phyloP scores from a whole-genome alignment of 139 green algal species.

The Yamagishiella unicocca region DNA sequence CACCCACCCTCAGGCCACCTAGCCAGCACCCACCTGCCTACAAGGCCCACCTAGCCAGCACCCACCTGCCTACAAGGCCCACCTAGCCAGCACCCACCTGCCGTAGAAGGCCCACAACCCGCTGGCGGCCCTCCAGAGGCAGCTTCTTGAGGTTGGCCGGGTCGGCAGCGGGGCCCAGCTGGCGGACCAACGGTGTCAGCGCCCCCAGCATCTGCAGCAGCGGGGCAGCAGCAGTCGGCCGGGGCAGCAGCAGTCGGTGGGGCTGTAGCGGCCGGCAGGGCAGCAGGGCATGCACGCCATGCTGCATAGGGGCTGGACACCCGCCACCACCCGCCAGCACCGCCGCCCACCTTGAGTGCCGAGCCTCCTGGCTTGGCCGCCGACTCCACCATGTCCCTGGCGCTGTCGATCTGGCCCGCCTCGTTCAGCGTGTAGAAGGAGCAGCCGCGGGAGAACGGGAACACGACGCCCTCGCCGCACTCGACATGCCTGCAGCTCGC shows the following conservation, averaged over 20 bases:
- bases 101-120: constrained; percentile 76
- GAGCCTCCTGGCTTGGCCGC: constrained; percentile 78
- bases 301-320: too few species aligned
- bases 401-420: constrained; percentile 70
- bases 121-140: constrained; percentile 59
- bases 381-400: constrained; percentile 83
- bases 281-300: too few species aligned
- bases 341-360: constrained; percentile 58
- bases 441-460: constrained; percentile 86
- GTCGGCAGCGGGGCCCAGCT: constrained; percentile 69
- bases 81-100: constrained; percentile 51
- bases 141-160: constrained; percentile 69
- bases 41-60: background rate
- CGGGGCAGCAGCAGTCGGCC: too few species aligned
- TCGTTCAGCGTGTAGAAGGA: constrained; percentile 82
- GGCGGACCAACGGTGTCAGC: constrained; percentile 67
- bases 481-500: constrained; percentile 87
- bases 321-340: too few species aligned
- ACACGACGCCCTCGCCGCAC: constrained; percentile 67
- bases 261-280: too few species aligned
- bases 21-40: too few species aligned
- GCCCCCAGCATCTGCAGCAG: constrained; percentile 48
- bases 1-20: too few species aligned
- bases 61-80: background rate
- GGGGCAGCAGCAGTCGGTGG: too few species aligned